Evolutionary conservation across 2,329 filamentous ascomycete species (phyloP).

Genomic region (Neurospora crassa): DNA sequence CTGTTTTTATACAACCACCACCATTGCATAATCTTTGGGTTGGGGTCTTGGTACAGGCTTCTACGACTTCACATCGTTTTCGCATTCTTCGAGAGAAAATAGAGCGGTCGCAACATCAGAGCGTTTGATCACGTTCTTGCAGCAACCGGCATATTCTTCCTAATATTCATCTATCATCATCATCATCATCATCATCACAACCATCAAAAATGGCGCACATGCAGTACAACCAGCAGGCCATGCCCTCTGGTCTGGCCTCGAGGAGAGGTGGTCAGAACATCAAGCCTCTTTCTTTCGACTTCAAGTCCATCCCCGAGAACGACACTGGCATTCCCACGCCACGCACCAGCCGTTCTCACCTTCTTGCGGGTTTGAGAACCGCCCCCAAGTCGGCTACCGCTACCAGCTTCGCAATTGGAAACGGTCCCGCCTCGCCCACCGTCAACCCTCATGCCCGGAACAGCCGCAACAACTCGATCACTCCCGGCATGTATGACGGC

Average conservation of each 20-base stretch:
- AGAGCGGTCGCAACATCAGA: slow-evolving; percentile 15
- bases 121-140: slow-evolving; percentile 18
- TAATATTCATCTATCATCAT: slow-evolving; percentile 12
- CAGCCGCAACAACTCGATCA: slow-evolving; percentile 32
- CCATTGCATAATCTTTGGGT: slow-evolving; percentile 3
- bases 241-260: slow-evolving; percentile 75
- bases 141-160: slow-evolving; percentile 13
- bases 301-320: slow-evolving; percentile 58
- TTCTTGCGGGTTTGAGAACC: slow-evolving; percentile 86
- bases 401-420: slow-evolving; percentile 51
- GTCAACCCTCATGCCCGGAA: slow-evolving; percentile 32
- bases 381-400: slow-evolving; percentile 79
- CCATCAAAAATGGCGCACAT: slow-evolving; percentile 6
- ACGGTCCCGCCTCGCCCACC: slow-evolving; percentile 42
- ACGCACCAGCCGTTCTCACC: slow-evolving; percentile 86
- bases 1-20: slow-evolving; percentile 3
- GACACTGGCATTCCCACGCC: slow-evolving; percentile 69
- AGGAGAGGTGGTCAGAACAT: slow-evolving; percentile 76
- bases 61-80: slow-evolving; percentile 12
- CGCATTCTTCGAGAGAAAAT: slow-evolving; percentile 17
- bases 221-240: slow-evolving; percentile 30
- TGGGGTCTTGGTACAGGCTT: slow-evolving; percentile 9
- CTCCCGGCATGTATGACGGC: slow-evolving; percentile 35
- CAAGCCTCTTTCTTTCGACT: slow-evolving; percentile 79
- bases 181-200: slow-evolving; percentile 2